Base-by-base conservation (phyloP, 2,329 filamentous ascomycete species). In the Fusarium compactum region DNA sequence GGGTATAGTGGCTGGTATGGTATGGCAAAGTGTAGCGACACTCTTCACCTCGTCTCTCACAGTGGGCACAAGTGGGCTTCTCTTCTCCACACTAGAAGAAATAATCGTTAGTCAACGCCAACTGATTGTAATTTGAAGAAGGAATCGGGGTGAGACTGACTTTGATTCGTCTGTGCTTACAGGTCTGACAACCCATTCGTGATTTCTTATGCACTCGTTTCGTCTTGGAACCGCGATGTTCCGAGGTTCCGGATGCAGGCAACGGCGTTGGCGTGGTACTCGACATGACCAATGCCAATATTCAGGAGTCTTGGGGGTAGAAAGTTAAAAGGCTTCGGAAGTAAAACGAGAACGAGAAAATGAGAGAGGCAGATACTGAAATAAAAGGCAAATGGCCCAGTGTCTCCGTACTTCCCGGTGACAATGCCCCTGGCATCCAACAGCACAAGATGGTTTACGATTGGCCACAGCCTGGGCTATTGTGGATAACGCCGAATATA, bases 381-480 rank as follows among this genome's bases (percentile, higher is more conserved):
- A 10, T 34, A 34, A 38, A 51, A 38, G 14, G 11, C 0, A 50
- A 50, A 15, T 10, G 16, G 20, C 11, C 9, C 10, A 8, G 5
- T 18, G 4, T 7, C 20, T 6, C 3, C 9, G 3, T 14, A 10
- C 27, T 3, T 12, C 27, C 4, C 14, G 6, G n/a, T 11, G 44
- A 11, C 29, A 29, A 20, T 25, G 29, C 25, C 8, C 25, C 4
- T 32, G 7, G 1, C 0, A 4, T 48, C 46, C 7, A 27, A 6
- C 5, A 24, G 7, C 0, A 0, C 3, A 3, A 1, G 3, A 22
- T 18, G 0, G 7, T 14, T 14, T 24, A 7, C 5, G 16, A 34
- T 50, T 50, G 27, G 46, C 5, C 11, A 1, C 0, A 20, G n/a
- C 4, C 2, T 22, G 14, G n/a, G n/a, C n/a, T 3, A 1, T 10